phyloP scores from a whole-genome alignment of 352 stramenopile genomes.

The Phytophthora pisi region DNA sequence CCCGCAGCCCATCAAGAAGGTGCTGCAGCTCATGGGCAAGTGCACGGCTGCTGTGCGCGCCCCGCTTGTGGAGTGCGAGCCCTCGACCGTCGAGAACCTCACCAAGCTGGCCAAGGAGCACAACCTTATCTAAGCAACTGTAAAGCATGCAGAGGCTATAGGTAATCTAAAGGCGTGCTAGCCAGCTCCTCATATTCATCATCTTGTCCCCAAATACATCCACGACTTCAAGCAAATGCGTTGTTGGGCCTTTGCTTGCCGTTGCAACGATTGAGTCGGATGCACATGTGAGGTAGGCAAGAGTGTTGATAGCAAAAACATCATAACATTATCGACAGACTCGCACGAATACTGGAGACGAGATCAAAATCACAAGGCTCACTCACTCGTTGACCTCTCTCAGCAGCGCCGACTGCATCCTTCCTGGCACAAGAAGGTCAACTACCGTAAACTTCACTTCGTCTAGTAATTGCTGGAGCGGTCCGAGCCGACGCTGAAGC shows the following conservation, averaged over 20 bases:
- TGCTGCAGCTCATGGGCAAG: slow-evolving; percentile 89
- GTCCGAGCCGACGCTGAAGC: slow-evolving; percentile 52
- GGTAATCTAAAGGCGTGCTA: slow-evolving; percentile 11
- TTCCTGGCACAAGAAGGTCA: slow-evolving; percentile 26
- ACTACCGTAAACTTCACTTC: slow-evolving; percentile 21
- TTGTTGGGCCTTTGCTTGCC: not conserved
- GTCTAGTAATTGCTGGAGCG: slow-evolving; percentile 37
- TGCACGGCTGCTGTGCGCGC: slow-evolving; percentile 75
- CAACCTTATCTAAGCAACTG: slow-evolving; percentile 65
- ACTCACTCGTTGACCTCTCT: slow-evolving; percentile 27
- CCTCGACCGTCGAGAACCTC: slow-evolving; percentile 69
- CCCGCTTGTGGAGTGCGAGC: slow-evolving; percentile 75
- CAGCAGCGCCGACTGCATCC: slow-evolving; percentile 5
- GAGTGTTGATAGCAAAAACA: slow-evolving; percentile 17
- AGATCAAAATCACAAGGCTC: slow-evolving; percentile 32
- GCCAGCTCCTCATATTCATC: slow-evolving; percentile 18
- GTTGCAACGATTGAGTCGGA: not conserved
- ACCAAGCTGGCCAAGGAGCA: slow-evolving; percentile 71
- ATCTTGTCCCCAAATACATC: slow-evolving; percentile 15
- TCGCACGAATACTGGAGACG: slow-evolving; percentile 12
- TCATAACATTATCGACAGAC: slow-evolving; percentile 29
- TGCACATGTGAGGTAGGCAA: not conserved
- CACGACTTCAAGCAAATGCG: not conserved
- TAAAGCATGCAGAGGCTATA: slow-evolving; percentile 9
- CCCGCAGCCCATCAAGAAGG: slow-evolving; percentile 92